Conservation (phyloP, 2,329 filamentous ascomycete species). For the Paraphoma sp. region DNA sequence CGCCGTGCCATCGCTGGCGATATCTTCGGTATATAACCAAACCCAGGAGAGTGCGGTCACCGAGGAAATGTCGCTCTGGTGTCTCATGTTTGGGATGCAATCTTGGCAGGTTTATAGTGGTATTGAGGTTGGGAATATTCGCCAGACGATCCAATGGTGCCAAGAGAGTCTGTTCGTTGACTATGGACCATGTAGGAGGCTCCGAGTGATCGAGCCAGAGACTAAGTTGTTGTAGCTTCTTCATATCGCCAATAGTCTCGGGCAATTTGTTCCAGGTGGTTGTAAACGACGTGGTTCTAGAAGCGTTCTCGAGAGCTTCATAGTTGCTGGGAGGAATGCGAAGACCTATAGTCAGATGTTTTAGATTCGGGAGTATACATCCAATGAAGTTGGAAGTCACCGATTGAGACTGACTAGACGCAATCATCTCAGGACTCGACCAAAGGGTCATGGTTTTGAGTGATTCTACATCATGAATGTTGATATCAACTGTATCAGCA, state of each 20-base stretch:
- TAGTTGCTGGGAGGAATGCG: not conserved
- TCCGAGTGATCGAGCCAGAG: constrained; percentile 19
- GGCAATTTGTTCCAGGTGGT: not conserved
- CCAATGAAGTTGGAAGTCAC: not conserved
- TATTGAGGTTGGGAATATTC: constrained; percentile 2
- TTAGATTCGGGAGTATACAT: not conserved
- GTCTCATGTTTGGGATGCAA: constrained; percentile 16
- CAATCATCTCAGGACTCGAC: not conserved
- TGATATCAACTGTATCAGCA: constrained; percentile 6
- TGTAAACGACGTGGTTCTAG: not conserved
- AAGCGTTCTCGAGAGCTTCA: not conserved
- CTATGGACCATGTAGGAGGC: constrained; percentile 9
- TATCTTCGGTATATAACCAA: constrained; percentile 11
- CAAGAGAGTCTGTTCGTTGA: constrained; percentile 17
- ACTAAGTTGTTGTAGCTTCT: constrained; percentile 6
- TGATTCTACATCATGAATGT: constrained; percentile 10
- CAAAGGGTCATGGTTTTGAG: not conserved
- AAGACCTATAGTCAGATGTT: not conserved
- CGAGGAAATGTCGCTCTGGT: constrained; percentile 13
- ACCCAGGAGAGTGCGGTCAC: constrained; percentile 4
- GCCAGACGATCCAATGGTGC: constrained; percentile 4
- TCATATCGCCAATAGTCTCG: not conserved
- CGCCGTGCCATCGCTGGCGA: not conserved
- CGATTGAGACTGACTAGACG: not conserved
- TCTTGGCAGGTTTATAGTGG: constrained; percentile 14